Base-by-base conservation (phyloP, 257 asterid genomes). In the Solanum clarkiae region DNA sequence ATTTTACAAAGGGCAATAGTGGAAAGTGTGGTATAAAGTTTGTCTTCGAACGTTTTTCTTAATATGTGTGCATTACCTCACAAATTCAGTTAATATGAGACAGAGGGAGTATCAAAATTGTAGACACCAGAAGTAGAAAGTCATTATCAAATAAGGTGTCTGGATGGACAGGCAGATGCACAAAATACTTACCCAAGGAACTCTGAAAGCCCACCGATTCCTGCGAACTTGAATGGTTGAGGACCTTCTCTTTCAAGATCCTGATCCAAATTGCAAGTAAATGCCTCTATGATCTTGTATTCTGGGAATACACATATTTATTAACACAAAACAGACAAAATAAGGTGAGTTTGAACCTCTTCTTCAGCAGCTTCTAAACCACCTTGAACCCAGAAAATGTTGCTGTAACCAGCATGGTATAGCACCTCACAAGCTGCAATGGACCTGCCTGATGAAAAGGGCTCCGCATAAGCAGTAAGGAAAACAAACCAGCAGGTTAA, bases 381-480 rank as follows among this genome's bases (percentile, higher is more conserved):
- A 49, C 95, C 97, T 91, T 93, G 98, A 90, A 96, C 93, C 99
- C 98, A 96, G 83, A 93, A 96, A 80, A 94, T 84, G 90, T 94
- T 96, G 70, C 85, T 88, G 81, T 94, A 96, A 65, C 98, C 98
- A 86, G 95, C 94, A 88, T 93, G 93, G 70, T 90, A 81, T 82
- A 96, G 90, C 89, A 90, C 82, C 89, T 96, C 99, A 93, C 97
- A 96, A 90, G 99, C 99, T 80, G 99, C 99, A 90, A 96, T 97
- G 87, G 99, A 96, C 92, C 99, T 96, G 92, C 88, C 91, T 89
- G 92, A 89, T 91, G 82, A 85, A 85, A 90, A 87, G 60, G 88
- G 85, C 84, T 89, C 59, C 82, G 14, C 82, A 51, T 51, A 59
- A 77, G 45, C 45, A 75, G 59, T 45, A 8, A 49, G 59, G 81